Conservation (phyloP, 208 protist genomes). For the Leishmania arabica region DNA sequence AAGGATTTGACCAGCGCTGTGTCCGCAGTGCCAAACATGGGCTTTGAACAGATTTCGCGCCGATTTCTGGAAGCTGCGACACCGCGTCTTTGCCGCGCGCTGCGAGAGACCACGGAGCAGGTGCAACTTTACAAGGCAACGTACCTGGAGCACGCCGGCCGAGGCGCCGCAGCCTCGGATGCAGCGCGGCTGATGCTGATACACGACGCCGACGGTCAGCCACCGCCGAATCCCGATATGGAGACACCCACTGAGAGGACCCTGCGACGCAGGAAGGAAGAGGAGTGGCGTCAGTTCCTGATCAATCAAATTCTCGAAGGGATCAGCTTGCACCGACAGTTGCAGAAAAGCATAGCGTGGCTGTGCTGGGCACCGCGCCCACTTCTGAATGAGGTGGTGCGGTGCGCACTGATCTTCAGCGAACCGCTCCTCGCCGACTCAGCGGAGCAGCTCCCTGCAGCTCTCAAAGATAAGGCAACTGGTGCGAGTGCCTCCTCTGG, state of each 20-base stretch:
- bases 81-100: constrained; percentile 36
- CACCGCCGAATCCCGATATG: background rate
- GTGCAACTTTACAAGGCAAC: constrained; percentile 12
- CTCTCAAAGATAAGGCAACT: background rate
- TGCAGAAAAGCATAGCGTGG: constrained; percentile 16
- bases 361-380: constrained; percentile 49
- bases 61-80: constrained; percentile 38
- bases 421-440: constrained; percentile 3
- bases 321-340: constrained; percentile 16
- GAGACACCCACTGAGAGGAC: constrained; percentile 11
- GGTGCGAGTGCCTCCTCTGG: background rate
- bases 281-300: constrained; percentile 5
- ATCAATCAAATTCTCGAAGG: constrained; percentile 6
- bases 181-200: background rate
- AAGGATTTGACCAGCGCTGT: constrained; percentile 32
- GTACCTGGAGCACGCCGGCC: background rate
- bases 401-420: constrained; percentile 31
- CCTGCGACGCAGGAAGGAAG: background rate
- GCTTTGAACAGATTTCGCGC: constrained; percentile 17
- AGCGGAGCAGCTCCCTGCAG: background rate
- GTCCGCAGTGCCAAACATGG: constrained; percentile 7
- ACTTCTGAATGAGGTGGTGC: constrained; percentile 57
- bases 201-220: background rate
- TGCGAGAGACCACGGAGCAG: constrained; percentile 32
- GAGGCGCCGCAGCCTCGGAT: background rate